Base-by-base conservation (phyloP, 208 protist species). In the Acanthamoeba castellanii region DNA sequence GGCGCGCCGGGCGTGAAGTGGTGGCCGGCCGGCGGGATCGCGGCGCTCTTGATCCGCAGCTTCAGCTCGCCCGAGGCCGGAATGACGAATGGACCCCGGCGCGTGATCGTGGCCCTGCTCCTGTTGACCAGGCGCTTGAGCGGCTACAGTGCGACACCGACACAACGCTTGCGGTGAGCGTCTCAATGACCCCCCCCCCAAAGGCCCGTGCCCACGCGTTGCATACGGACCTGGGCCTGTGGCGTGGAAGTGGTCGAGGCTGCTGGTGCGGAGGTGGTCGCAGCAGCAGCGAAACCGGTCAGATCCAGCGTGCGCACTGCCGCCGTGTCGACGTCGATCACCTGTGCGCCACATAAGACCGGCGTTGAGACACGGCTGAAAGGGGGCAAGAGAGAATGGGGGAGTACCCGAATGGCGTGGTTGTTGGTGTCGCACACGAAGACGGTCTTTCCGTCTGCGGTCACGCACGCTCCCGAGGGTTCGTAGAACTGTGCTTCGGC, bases 401-500 rank as follows among this genome's bases (percentile, higher is more conserved):
- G 11, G 9, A 1, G 76, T 34, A 85, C 76, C 42, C 76, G 34
- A 57, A 85, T 85, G 45, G 76, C 76, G n/a, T 85, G 76, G 30
- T 85, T 85, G 76, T 85, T 85, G 47, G 76, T 85, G 76, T 85
- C 76, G n/a, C 76, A 85, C 0, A 85, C 76, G 20, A 34, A 85
- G 45, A 85, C 11, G 0, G 42, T 47, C 76, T 85, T 85, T 34
- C 76, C 76, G 30, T 85, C 76, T 5, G 76, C 76, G 13, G 76
- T 59, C 76, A 85, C 76, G 47, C 76, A 85, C 2, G 76, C 76
- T 18, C 76, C 76, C 11, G 76, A 85, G 27, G 76, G 76, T 37
- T 85, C 76, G 30, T 85, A 85, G 76, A 85, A 85, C 45, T 85
- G 76, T 57, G 76, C 76, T 14, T 85, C 76, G 8, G 76, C 76